A percentile compares a stretch with the other conserved stretches of the same genome.
Evolutionary conservation across 768 basidiomycete genomes (phyloP).

Genomic region (Boletus coccyginus): DNA sequence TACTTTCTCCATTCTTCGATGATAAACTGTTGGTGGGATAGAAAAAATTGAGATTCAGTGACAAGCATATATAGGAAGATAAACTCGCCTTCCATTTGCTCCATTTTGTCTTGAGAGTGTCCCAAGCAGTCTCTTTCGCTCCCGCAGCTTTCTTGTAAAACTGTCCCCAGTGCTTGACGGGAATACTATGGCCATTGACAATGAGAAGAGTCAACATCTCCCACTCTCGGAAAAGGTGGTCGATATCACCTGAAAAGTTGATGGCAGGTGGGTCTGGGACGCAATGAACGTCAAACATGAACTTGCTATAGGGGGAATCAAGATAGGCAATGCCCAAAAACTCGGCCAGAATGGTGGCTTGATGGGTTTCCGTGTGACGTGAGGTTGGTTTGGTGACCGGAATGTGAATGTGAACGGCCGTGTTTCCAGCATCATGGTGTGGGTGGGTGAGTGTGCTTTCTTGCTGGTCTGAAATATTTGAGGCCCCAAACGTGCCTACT

Average conservation of each 20-base stretch:
- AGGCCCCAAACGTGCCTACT: no score
- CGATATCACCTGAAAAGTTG: background rate
- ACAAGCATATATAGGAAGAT: no score
- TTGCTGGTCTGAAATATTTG: no score
- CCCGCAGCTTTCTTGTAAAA: background rate
- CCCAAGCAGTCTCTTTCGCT: slow-evolving; percentile 6
- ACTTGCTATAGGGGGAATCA: background rate
- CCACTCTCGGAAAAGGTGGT: background rate
- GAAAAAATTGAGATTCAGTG: no score
- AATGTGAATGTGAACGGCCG: no score
- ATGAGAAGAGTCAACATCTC: background rate
- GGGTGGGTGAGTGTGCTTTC: no score
- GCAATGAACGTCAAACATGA: background rate
- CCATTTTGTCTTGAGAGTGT: slow-evolving; percentile 9
- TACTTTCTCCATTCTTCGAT: background rate
- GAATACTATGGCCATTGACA: background rate
- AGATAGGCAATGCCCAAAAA: background rate
- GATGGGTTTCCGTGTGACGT: no score
- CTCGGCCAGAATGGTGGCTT: no score
- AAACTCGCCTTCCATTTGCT: slow-evolving; percentile 15
- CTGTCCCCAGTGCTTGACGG: slow-evolving; percentile 21
- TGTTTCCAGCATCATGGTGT: no score
- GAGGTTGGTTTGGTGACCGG: no score
- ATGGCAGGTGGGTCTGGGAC: background rate
- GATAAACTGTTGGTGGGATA: background rate